Evolutionary conservation across 257 asterid species (phyloP), one percentile per base, ranked within the genome.

Genomic region (Solanum bukasovii): DNA sequence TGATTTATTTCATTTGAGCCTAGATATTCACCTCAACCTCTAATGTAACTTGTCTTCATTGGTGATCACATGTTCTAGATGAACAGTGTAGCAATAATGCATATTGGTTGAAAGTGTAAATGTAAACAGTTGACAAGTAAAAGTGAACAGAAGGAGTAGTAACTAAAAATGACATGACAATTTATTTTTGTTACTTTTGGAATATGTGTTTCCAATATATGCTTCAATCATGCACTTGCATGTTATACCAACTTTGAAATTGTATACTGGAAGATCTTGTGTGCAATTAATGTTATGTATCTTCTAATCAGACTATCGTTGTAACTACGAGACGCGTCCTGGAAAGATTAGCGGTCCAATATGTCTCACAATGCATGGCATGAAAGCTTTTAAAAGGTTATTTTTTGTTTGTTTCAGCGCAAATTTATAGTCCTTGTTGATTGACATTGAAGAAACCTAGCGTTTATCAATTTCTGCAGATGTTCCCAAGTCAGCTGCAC

Each of bases 291-390:
- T 25, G 11, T 23, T 16, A 63, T 83, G 33, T 79, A 33, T 74
- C 61, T 88, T 16, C 59, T 40, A 63, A 81, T 88, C 91, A 95
- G 98, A 93, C 94, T 52, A 93, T 93, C 31, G 98, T 97, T 70
- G 90, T 90, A 56, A 97, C 99, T 23, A 97, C 97, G 5, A 92
- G 98, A 75, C 94, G 98, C 4, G 81, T 95, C 83, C 93, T 97
- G 83, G 98, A 97, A 90, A 93, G 98, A 89, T 90, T 97, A 68
- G 93, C 98, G 5, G 95, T 95, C 75, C 96, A 95, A 75, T 91
- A 94, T 87, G 93, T 92, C 87, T 97, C 99, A 68, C 98, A 89
- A 77, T 94, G 98, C 72, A 84, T 95, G 94, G 99, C 99, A 70
- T 96, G 98, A 94, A 97, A 97, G 87, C 98, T 97, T 87, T 96